Conservation (phyloP, 352 stramenopile genomes). For the Phytophthora tubulina region DNA sequence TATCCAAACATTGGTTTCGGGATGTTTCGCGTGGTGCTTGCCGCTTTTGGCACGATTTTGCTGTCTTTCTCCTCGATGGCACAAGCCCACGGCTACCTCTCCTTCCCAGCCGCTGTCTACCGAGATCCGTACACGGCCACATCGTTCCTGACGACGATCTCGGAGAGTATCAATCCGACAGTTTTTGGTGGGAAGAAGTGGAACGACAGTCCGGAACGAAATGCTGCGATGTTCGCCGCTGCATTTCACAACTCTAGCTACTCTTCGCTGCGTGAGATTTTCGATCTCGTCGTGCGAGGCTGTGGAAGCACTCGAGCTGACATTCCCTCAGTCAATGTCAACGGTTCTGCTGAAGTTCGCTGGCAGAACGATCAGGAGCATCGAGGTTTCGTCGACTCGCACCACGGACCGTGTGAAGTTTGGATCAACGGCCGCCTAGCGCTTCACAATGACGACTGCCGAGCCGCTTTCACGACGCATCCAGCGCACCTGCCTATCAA, state of each 20-base stretch:
- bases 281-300: constrained; percentile 35
- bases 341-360: constrained; percentile 24
- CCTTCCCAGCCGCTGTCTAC: constrained; percentile 47
- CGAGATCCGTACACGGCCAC: constrained; percentile 37
- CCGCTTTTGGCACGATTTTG: neutral
- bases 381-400: constrained; percentile 55
- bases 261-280: constrained; percentile 46
- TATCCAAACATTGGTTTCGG: neutral
- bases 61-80: constrained; percentile 13
- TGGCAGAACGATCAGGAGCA: constrained; percentile 56
- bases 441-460: constrained; percentile 53
- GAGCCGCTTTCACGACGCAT: constrained; percentile 44
- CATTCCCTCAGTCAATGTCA: constrained; percentile 42
- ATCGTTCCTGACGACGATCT: constrained; percentile 43
- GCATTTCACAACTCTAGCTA: constrained; percentile 45
- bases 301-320: constrained; percentile 46
- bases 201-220: constrained; percentile 52
- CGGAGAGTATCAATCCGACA: constrained; percentile 29
- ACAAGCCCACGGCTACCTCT: constrained; percentile 57
- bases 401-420: constrained; percentile 64
- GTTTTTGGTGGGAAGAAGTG: constrained; percentile 60
- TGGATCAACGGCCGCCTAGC: constrained; percentile 55
- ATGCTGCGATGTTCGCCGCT: constrained; percentile 46
- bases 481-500: constrained; percentile 45
- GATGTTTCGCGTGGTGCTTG: neutral